Conservation (phyloP, 2,329 filamentous ascomycete genomes). For the Incumbomyces lentus region DNA sequence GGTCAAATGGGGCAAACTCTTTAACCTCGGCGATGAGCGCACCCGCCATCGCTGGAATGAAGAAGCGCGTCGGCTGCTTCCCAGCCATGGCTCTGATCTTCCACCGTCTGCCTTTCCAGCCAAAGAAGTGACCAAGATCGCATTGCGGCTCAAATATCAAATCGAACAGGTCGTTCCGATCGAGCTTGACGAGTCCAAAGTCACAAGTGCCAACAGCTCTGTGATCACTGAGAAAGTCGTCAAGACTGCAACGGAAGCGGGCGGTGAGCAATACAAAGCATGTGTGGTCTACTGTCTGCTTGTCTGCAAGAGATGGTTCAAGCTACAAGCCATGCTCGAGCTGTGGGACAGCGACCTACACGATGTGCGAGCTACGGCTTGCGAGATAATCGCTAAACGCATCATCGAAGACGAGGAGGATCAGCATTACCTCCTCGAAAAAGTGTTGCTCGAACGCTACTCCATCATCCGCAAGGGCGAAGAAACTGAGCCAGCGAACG, state of each 20-base stretch:
- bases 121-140: constrained; percentile 76
- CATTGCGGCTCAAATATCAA: constrained; percentile 79
- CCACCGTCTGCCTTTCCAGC: constrained; percentile 58
- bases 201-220: constrained; percentile 72
- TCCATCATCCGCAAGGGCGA: constrained; percentile 64
- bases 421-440: constrained; percentile 64
- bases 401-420: constrained; percentile 79
- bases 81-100: constrained; percentile 29
- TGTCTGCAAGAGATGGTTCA: constrained; percentile 66
- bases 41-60: constrained; percentile 1
- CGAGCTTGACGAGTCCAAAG: constrained; percentile 65
- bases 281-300: constrained; percentile 81
- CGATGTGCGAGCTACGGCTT: constrained; percentile 65
- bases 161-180: constrained; percentile 83
- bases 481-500: constrained; percentile 68
- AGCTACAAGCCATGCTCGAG: constrained; percentile 65
- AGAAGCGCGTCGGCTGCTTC: constrained; percentile 26
- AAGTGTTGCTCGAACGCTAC: constrained; percentile 78
- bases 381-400: constrained; percentile 82
- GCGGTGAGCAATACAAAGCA: constrained; percentile 59
- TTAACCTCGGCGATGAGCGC: background rate
- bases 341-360: constrained; percentile 89
- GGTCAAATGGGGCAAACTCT: constrained; percentile 6
- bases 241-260: constrained; percentile 69
- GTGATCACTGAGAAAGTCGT: constrained; percentile 76